Conservation (phyloP, 2,329 filamentous ascomycete genomes). For the Fusarium kyushuense region DNA sequence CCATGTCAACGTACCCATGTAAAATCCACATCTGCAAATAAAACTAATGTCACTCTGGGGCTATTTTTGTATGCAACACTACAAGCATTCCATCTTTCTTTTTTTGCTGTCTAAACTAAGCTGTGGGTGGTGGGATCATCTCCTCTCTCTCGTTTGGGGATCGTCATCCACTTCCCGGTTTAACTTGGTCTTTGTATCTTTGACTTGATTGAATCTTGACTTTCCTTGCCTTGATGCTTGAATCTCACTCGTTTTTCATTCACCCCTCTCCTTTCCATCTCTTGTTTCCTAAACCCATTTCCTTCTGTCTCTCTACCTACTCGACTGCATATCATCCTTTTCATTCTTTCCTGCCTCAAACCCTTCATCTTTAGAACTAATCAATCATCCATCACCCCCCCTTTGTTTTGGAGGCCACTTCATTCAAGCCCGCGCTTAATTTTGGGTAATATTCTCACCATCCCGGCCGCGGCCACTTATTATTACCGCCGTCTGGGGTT, state of each 20-base stretch:
- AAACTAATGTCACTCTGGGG: conserved; percentile 24
- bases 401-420: conserved; percentile 36
- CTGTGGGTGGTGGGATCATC: conserved; percentile 39
- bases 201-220: conserved; percentile 11
- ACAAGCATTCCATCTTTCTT: conserved; percentile 23
- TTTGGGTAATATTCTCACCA: conserved; percentile 37
- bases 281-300: background rate
- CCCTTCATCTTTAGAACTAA: conserved; percentile 24
- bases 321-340: conserved; percentile 20
- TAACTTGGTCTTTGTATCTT: conserved; percentile 21
- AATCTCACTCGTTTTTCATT: conserved; percentile 33
- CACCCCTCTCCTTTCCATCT: conserved; percentile 5
- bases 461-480: conserved; percentile 30
- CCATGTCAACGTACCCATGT: conserved; percentile 33
- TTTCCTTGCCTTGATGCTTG: conserved; percentile 25
- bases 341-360: conserved; percentile 25
- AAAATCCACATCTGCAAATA: conserved; percentile 15
- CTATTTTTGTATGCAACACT: conserved; percentile 20
- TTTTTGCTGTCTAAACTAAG: conserved; percentile 1
- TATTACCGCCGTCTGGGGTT: conserved; percentile 28
- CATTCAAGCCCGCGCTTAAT: conserved; percentile 31
- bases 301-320: conserved; percentile 3
- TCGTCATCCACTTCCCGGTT: conserved; percentile 48
- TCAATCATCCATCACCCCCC: background rate
- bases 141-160: conserved; percentile 39